Evolutionary conservation across 345 rosid species (phyloP).

Genomic region (rapeseed (Brassica napus)): Da-Ae NC_063441.1:559001-559500

Average conservation of each 20-base stretch:
- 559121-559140: constrained; percentile 68
- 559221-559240: constrained; percentile 62
- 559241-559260: constrained; percentile 57
- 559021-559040: constrained; percentile 33
- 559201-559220: constrained; percentile 82
- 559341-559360: constrained; percentile 37
- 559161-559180: constrained; percentile 45
- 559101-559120: constrained; percentile 65
- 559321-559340: not conserved
- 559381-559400: constrained; percentile 44
- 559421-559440: constrained; percentile 26
- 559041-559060: constrained; percentile 60
- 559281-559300: constrained; percentile 51
- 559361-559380: constrained; percentile 92
- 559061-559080: constrained; percentile 64
- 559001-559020: constrained; percentile 28
- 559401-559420: constrained; percentile 36
- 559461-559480: constrained; percentile 62
- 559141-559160: constrained; percentile 69
- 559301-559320: not conserved
- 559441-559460: constrained; percentile 56
- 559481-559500: constrained; percentile 69
- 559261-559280: constrained; percentile 81
- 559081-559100: constrained; percentile 66
- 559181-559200: constrained; percentile 47